Percentiles rank a stretch among this genome's conserved stretches.
These are phyloP conservation scores for Penicillium expansum DNA, from an alignment of 2,329 filamentous ascomycete species.

Conservation along the genomic window DNA sequence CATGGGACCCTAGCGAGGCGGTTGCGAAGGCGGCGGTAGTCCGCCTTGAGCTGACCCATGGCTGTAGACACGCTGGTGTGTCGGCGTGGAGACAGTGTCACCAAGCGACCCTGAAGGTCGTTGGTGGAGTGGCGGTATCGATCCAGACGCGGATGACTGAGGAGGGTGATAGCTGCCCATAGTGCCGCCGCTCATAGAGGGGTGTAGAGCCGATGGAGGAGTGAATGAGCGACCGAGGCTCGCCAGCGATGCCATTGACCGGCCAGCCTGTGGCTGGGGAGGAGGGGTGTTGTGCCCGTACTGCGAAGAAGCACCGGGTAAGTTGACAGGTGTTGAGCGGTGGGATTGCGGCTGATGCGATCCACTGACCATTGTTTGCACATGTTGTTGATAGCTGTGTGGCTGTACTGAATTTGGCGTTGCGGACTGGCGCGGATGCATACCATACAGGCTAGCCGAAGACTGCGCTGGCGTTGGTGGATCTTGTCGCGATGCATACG, in stretches of 20 bases:
- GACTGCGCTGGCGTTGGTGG: constrained; percentile 33
- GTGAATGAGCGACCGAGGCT: constrained; percentile 40
- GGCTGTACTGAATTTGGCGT: constrained; percentile 25
- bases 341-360: constrained; percentile 35
- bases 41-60: constrained; percentile 34
- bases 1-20: constrained; percentile 21
- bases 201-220: constrained; percentile 37
- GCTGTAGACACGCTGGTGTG: constrained; percentile 40
- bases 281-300: constrained; percentile 39
- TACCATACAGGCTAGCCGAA: constrained; percentile 28
- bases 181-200: constrained; percentile 26
- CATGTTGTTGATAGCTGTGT: constrained; percentile 37
- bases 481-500: constrained; percentile 34
- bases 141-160: constrained; percentile 20
- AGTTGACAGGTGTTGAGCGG: constrained; percentile 31
- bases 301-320: constrained; percentile 25
- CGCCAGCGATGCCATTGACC: constrained; percentile 27
- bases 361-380: constrained; percentile 40
- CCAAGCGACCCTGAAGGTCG: constrained; percentile 27
- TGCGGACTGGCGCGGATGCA: constrained; percentile 30
- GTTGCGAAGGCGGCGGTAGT: constrained; percentile 29
- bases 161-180: constrained; percentile 30
- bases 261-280: constrained; percentile 28
- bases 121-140: constrained; percentile 29
- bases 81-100: constrained; percentile 24